Evolutionary conservation across 139 green algal species (phyloP), one percentile per base, ranked within the genome.

Genomic region (Chlorella sp.): DNA sequence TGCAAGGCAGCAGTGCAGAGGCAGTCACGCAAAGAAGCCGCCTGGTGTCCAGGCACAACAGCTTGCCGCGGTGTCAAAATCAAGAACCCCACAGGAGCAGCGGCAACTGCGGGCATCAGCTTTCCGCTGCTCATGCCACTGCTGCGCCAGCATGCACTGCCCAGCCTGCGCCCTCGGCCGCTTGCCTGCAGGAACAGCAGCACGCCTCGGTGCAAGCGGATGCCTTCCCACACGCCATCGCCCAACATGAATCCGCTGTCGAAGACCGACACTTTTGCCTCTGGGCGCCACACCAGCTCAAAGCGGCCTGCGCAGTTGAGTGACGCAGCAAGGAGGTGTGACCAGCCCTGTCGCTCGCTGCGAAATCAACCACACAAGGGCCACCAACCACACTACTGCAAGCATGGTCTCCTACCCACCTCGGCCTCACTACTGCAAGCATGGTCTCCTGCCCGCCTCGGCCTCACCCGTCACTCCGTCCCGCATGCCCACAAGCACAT

Each of bases 211-310:
- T 91, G 86, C 72, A 89, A 36, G 28, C 86, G 70, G 22, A 89
- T 64, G 43, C 79, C 80, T 73, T 96, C 94, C 94, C 94, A 97
- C 76, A 96, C 92, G 2, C 94, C 94, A 74, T 97, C 94, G 0
- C 94, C 94, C 77, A 96, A 87, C 90, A 97, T 90, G 87, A 93
- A 97, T 58, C 92, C 94, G 54, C 74, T 90, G 87, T 97, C 94
- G 58, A 97, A 84, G 13, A 97, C 94, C 0, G 93, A 96, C 36
- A 97, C 93, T 17, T 85, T 86, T 19, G 94, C 94, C 56, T 92
- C 74, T 0, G 90, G 91, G 13, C 89, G 88, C 84, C 81, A 88
- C 73, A 96, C 89, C 69, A 95, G 80, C 24, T 89, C 68, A 81
- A 95, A 95, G 3, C 43, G 30, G 19, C 83, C 82, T 88, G 84